These are phyloP conservation scores for Croton laevigatus DNA, from an alignment of 441 rosid genomes.

Conservation along the genomic window DNA sequence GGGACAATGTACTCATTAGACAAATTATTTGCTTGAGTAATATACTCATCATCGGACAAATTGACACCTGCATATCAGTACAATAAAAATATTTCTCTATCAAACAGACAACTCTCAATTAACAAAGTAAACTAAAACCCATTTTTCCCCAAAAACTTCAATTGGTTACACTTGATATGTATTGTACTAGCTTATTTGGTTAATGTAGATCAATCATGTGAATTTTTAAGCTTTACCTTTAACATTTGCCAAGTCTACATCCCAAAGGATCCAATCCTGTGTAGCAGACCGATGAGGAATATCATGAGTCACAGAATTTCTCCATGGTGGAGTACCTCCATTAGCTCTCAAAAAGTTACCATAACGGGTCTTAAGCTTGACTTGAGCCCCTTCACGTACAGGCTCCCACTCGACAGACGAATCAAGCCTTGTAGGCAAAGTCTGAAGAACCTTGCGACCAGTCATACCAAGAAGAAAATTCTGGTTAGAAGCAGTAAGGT, in stretches of 20 bases:
- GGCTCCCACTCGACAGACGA: slow-evolving; percentile 94
- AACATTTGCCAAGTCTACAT: too few relatives aligned
- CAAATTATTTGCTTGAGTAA: too few relatives aligned
- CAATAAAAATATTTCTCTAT: too few relatives aligned
- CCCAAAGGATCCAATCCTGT: slow-evolving; percentile 77
- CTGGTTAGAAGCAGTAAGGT: slow-evolving; percentile 80
- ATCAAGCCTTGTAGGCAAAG: slow-evolving; percentile 52
- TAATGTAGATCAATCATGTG: too few relatives aligned
- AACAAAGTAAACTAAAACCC: too few relatives aligned
- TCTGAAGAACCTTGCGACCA: slow-evolving; percentile 72
- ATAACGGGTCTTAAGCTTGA: slow-evolving; percentile 66
- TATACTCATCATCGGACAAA: slow-evolving; percentile 42
- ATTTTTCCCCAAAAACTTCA: too few relatives aligned
- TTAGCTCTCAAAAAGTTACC: slow-evolving; percentile 81
- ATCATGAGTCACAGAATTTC: slow-evolving; percentile 91
- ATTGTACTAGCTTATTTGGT: too few relatives aligned
- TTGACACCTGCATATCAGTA: too few relatives aligned
- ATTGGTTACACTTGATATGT: too few relatives aligned
- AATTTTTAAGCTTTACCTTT: too few relatives aligned
- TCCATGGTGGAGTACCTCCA: slow-evolving; percentile 92
- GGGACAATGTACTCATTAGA: slow-evolving; percentile 63
- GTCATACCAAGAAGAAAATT: slow-evolving; percentile 81
- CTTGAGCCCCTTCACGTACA: slow-evolving; percentile 47
- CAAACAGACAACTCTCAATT: too few relatives aligned
- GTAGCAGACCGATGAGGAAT: slow-evolving; percentile 72